Percentiles rank a stretch among this genome's conserved stretches.
Evolutionary conservation across 1,139 yeast genomes (phyloP).

Genomic region (Candida sanyaensis): DNA sequence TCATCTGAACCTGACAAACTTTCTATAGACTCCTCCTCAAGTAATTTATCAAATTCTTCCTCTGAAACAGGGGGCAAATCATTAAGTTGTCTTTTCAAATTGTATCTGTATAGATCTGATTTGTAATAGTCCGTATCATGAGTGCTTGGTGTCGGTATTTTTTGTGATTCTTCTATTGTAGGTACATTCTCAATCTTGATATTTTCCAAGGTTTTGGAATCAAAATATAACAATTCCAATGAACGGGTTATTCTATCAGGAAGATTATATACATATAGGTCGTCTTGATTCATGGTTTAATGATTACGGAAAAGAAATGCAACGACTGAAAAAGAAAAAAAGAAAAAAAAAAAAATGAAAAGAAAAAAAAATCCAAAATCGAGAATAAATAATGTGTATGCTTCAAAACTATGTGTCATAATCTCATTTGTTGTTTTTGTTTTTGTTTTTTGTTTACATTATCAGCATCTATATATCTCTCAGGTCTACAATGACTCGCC

Average conservation of each 20-base stretch:
- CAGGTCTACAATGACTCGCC: constrained; percentile 36
- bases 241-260: constrained; percentile 43
- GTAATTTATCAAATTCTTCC: constrained; percentile 57
- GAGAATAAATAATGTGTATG: not conserved
- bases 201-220: constrained; percentile 37
- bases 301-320: not conserved
- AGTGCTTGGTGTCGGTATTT: constrained; percentile 10
- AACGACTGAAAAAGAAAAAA: not conserved
- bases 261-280: constrained; percentile 57
- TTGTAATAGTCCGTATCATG: constrained; percentile 51
- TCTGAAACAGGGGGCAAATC: constrained; percentile 53
- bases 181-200: constrained; percentile 7
- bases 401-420: not conserved
- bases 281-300: constrained; percentile 21
- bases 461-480: constrained; percentile 8
- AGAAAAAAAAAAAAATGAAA: constrained; percentile 8
- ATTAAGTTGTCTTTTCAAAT: constrained; percentile 54
- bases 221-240: constrained; percentile 59
- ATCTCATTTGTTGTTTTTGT: not conserved
- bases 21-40: constrained; percentile 53
- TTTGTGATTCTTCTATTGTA: constrained; percentile 3
- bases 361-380: not conserved
- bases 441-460: not conserved
- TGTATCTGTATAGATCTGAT: constrained; percentile 62
- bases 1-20: constrained; percentile 60